Base-by-base conservation (phyloP, 208 protist species). In the Leishmania gerbilli region DNA sequence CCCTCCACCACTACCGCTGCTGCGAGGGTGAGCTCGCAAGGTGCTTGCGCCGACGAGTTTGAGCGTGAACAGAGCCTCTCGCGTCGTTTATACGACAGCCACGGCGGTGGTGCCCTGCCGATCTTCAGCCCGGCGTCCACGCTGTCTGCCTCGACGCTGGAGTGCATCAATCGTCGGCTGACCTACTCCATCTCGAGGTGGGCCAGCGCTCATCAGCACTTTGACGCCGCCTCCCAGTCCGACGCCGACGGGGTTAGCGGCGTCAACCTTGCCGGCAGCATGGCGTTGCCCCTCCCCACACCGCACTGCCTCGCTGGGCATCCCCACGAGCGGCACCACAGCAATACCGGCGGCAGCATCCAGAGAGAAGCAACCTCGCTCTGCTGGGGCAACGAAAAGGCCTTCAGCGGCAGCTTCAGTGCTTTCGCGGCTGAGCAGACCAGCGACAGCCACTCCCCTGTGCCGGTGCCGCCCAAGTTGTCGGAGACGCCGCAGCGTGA, bases 91-190 rank as follows among this genome's bases (percentile, higher is more conserved):
- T 31, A 34, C 31, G 15, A 37, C 24, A 27, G 42, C 9, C 37
- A 42, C 64, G 49, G 21, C 64, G 64, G 51, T 51, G 53, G 4
- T 34, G 65, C 51, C 37, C 45, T 27, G 56, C 56, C 55, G 74
- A 60, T 64, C 9, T 51, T 77, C 74, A 67, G 40, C 53, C 74
- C 74, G 37, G 65, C 85, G 31, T 86, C 82, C 34, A 82, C 77
- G 19, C 76, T 88, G 47, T 88, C 85, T 65, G 79, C 82, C 74
- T 83, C 82, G 34, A 88, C 82, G 62, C 58, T 88, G 47, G 82
- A 86, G 42, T 84, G 76, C 79, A 88, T 88, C 69, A 85, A 86
- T 79, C 81, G 85, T 34, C 81, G 85, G 1, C 69, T 88, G 75
- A 82, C 67, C 42, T 83, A 78, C 69, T 88, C 85, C 27, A 72